These are phyloP conservation scores for Aureobasidium sp. DNA, from an alignment of 2,329 filamentous ascomycete species.

Conservation along the genomic window DNA sequence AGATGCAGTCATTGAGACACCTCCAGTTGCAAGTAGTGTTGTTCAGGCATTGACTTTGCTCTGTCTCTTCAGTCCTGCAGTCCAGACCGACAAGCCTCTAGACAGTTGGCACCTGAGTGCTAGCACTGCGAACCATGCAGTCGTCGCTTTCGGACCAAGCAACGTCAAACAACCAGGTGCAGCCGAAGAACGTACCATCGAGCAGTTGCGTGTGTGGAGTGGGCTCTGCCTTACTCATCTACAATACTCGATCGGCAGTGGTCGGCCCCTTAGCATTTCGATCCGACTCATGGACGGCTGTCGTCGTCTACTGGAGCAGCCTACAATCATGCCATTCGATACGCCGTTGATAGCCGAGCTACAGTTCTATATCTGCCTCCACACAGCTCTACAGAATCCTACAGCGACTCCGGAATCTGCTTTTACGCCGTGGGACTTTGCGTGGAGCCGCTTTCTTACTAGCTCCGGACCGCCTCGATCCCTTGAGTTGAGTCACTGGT, in stretches of 20 bases:
- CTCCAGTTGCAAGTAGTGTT: neutral
- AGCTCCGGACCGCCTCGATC: neutral
- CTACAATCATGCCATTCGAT: neutral
- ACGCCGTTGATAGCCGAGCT: neutral
- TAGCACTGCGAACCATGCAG: conserved; percentile 4
- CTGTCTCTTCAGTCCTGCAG: neutral
- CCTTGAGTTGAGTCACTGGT: conserved; percentile 2
- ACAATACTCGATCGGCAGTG: conserved; percentile 10
- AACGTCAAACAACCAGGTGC: neutral
- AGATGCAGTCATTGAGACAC: conserved; percentile 2
- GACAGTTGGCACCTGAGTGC: conserved; percentile 9
- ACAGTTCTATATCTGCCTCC: neutral
- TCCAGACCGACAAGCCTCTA: conserved; percentile 1
- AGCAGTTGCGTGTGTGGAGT: conserved; percentile 5
- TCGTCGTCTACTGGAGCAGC: neutral
- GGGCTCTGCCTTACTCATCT: neutral
- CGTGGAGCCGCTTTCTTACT: neutral
- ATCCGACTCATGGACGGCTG: neutral
- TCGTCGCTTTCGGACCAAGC: neutral
- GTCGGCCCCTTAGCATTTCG: neutral
- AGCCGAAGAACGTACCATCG: neutral
- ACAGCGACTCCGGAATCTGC: neutral
- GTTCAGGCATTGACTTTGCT: neutral
- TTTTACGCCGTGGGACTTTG: neutral
- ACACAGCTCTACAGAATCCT: neutral